Conservation (phyloP, 305 asterid species). For the Solanum hybrid region DNA sequence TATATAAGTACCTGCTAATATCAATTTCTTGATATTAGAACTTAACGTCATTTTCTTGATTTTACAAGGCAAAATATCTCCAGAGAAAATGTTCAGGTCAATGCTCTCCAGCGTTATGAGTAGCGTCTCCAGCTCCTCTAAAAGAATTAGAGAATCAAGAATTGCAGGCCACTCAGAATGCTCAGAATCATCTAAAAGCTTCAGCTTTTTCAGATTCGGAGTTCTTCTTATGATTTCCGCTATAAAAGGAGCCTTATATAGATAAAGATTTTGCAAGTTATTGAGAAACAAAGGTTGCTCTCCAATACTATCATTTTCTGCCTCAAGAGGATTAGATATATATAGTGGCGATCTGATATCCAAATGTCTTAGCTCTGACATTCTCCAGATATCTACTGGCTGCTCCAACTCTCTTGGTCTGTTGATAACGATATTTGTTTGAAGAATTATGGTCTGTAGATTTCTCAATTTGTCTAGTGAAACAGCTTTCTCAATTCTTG, state of each 20-base stretch:
- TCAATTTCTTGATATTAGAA: neutral
- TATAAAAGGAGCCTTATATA: too few species aligned
- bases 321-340: neutral
- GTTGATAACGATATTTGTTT: too few species aligned
- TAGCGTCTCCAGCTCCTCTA: too few species aligned
- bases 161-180: too few species aligned
- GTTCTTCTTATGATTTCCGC: too few species aligned
- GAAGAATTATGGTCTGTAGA: neutral
- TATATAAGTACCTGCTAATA: fast-evolving
- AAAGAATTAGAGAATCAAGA: too few species aligned
- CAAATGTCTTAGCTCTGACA: neutral
- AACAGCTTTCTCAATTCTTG: neutral
- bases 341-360: fast-evolving
- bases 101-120: fast-evolving
- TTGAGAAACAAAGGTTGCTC: too few species aligned
- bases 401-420: neutral
- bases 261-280: too few species aligned
- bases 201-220: too few species aligned
- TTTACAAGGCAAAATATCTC: neutral
- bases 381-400: neutral
- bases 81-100: neutral
- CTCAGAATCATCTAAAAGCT: too few species aligned
- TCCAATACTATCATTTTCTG: neutral
- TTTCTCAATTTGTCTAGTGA: neutral
- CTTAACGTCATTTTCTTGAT: neutral